phyloP scores from a whole-genome alignment of 371 early-diverging fungal genomes.

The Ordospora pajunii region DNA sequence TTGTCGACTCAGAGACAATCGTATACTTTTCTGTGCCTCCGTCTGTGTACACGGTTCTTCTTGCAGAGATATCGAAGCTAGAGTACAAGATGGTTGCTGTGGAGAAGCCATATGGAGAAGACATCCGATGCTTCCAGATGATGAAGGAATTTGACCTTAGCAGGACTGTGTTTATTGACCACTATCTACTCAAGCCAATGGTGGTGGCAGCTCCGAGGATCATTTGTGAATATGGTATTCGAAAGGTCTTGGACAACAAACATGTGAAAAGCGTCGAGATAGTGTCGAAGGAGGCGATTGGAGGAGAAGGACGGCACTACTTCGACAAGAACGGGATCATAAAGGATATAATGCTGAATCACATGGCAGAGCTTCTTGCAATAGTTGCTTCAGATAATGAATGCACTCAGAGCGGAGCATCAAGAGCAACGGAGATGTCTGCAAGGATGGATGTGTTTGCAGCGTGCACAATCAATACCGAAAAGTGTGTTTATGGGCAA shows the following conservation, averaged over 20 bases:
- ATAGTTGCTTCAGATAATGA: slow-evolving; percentile 68
- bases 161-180: slow-evolving; percentile 56
- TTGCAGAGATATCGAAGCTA: slow-evolving; percentile 64
- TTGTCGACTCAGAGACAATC: slow-evolving; percentile 56
- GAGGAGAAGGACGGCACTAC: slow-evolving; percentile 91
- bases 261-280: slow-evolving; percentile 85
- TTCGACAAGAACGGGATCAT: slow-evolving; percentile 97
- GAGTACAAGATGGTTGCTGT: slow-evolving; percentile 68
- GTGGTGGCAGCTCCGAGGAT: slow-evolving; percentile 45
- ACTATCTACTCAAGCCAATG: slow-evolving; percentile 60
- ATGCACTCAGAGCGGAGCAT: neutral
- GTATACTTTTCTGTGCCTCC: slow-evolving; percentile 97
- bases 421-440: neutral
- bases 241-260: slow-evolving; percentile 16
- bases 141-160: slow-evolving; percentile 21
- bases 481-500: slow-evolving; percentile 47
- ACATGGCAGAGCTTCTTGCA: slow-evolving; percentile 77
- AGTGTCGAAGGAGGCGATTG: slow-evolving; percentile 90
- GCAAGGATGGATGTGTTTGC: slow-evolving; percentile 13
- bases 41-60: slow-evolving; percentile 74
- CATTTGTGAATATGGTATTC: neutral
- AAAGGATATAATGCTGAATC: slow-evolving; percentile 97
- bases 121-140: slow-evolving; percentile 68
- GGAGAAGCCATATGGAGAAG: slow-evolving; percentile 97
- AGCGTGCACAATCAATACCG: neutral